A percentile compares a stretch with the other conserved stretches of the same genome.
Evolutionary conservation across 306 rosid species (phyloP).

Genomic region (Phaseolus lunatus): DNA sequence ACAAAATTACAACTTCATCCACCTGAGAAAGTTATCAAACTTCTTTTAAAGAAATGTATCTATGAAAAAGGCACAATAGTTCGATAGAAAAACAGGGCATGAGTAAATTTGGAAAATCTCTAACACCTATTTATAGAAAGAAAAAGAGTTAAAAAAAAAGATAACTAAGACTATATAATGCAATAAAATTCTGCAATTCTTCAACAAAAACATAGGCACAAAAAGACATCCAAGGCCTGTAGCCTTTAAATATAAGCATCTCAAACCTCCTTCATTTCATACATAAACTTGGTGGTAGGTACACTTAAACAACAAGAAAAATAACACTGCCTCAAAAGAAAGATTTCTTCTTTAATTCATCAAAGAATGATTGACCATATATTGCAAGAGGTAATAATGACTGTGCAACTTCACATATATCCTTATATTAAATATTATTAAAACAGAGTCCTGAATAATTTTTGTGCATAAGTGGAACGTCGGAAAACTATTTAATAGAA

Average conservation of each 20-base stretch:
- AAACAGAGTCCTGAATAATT: conserved; percentile 15
- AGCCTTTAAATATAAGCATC: not conserved
- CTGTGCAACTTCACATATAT: not conserved
- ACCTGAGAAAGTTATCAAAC: not conserved
- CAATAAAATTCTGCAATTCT: not conserved
- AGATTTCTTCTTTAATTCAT: conserved; percentile 1
- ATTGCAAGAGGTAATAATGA: not conserved
- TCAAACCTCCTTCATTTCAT: not conserved
- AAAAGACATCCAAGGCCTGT: not conserved
- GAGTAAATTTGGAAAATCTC: not conserved
- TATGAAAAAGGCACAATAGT: not conserved
- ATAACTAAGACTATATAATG: not conserved
- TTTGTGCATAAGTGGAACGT: not conserved
- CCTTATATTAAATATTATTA: conserved; percentile 19
- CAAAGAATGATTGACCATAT: conserved; percentile 7
- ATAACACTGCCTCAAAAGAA: not conserved
- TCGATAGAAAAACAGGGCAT: not conserved
- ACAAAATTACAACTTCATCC: not conserved
- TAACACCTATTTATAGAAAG: not conserved
- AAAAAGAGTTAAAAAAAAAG: not conserved
- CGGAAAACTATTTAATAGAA: not conserved
- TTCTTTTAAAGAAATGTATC: not conserved
- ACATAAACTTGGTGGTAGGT: not conserved
- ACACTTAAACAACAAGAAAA: not conserved
- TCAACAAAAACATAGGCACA: not conserved